These are phyloP conservation scores for Pulveroboletus sp. DNA, from an alignment of 768 basidiomycete genomes.

Conservation along the genomic window DNA sequence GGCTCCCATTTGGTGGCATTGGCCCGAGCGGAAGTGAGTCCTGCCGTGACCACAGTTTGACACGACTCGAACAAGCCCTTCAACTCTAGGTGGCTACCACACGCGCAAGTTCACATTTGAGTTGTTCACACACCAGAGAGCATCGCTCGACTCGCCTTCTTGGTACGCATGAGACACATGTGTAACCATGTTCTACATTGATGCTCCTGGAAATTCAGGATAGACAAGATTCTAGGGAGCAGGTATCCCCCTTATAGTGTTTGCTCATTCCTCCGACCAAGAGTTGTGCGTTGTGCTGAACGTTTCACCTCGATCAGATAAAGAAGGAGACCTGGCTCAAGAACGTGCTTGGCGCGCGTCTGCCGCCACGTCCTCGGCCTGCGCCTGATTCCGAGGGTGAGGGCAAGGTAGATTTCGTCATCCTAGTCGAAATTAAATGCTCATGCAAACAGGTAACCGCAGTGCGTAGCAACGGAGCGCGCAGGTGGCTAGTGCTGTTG, in stretches of 20 bases:
- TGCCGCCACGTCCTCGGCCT: conserved; percentile 22
- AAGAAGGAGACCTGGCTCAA: conserved; percentile 24
- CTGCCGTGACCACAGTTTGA: neutral
- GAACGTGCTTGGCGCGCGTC: conserved; percentile 6
- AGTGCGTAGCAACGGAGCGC: neutral
- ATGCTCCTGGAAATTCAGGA: conserved; percentile 12
- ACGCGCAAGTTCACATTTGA: conserved; percentile 75
- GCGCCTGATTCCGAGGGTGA: conserved; percentile 9
- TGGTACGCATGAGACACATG: conserved; percentile 20
- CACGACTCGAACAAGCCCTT: neutral
- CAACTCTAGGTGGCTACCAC: conserved; percentile 53
- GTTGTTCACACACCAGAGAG: conserved; percentile 69
- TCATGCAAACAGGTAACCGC: neutral
- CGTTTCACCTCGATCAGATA: conserved; percentile 3
- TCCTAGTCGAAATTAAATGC: conserved; percentile 9
- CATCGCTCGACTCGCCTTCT: conserved; percentile 43
- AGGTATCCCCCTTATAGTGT: conserved; percentile 30
- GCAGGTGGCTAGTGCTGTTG: conserved; percentile 8
- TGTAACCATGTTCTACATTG: neutral
- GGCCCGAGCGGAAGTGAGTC: conserved; percentile 68
- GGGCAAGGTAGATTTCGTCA: conserved; percentile 5
- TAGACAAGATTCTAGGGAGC: conserved; percentile 22
- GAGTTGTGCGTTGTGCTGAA: neutral
- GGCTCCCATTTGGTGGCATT: conserved; percentile 70
- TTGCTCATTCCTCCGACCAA: neutral